Evolutionary conservation across 805 yeast genomes (phyloP).

Genomic region (Dipodascopsis uninucleata): DNA sequence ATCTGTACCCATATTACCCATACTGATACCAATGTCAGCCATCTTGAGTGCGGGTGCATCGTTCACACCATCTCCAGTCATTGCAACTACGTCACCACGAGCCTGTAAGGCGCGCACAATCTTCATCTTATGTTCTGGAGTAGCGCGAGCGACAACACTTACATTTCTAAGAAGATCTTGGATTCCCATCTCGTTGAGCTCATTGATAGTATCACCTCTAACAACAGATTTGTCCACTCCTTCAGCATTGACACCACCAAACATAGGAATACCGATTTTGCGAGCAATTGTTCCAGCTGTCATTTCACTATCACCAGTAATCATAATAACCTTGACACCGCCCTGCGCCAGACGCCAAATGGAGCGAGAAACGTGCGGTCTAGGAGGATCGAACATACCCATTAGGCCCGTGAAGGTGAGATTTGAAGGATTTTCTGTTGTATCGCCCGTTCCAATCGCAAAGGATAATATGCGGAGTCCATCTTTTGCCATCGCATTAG

Average conservation of each 20-base stretch:
- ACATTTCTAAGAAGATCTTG: constrained; percentile 75
- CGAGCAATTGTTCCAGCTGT: constrained; percentile 83
- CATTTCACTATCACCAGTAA: constrained; percentile 89
- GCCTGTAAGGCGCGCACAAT: constrained; percentile 88
- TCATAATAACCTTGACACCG: constrained; percentile 97
- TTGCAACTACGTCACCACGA: constrained; percentile 95
- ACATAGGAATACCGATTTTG: constrained; percentile 79
- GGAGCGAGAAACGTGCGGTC: constrained; percentile 76
- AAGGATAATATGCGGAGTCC: constrained; percentile 85
- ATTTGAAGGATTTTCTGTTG: constrained; percentile 44
- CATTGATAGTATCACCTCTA: constrained; percentile 79
- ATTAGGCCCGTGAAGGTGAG: constrained; percentile 78
- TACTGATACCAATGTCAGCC: constrained; percentile 93
- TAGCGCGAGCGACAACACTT: constrained; percentile 88
- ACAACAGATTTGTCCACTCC: constrained; percentile 57
- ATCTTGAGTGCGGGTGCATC: constrained; percentile 97
- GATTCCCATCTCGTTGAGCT: constrained; percentile 66
- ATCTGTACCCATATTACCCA: constrained; percentile 86
- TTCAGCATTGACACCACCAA: constrained; percentile 40
- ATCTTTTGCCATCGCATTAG: constrained; percentile 65
- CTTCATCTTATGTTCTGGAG: constrained; percentile 88
- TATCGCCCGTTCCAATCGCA: constrained; percentile 49
- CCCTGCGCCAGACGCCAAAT: constrained; percentile 76
- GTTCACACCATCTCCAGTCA: constrained; percentile 99
- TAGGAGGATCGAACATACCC: constrained; percentile 98